Conservation (phyloP, 2,329 filamentous ascomycete species). For the Fusarium sp. region DNA sequence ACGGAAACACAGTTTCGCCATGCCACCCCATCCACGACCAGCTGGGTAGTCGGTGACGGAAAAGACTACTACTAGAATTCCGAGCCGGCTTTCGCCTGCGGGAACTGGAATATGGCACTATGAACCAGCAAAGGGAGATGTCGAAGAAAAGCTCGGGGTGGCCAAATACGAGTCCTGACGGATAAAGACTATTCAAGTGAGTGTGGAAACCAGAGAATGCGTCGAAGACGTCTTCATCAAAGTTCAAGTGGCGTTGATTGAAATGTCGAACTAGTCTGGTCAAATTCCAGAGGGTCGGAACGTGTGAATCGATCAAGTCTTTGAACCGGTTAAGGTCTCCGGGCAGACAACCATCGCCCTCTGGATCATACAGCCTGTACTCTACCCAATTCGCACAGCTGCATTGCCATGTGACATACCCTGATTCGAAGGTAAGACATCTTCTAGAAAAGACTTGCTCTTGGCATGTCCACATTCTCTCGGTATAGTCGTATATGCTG, state of each 20-base stretch:
- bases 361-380: neutral
- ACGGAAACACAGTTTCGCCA: neutral
- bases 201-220: neutral
- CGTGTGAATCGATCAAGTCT: no score
- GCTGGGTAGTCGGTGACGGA: neutral
- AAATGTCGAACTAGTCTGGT: neutral
- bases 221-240: neutral
- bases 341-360: fast-evolving
- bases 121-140: neutral
- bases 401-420: neutral
- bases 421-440: neutral
- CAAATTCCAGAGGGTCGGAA: neutral
- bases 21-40: neutral
- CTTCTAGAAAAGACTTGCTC: neutral
- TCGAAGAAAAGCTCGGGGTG: neutral
- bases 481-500: no score
- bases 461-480: neutral
- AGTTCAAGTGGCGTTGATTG: neutral
- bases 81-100: neutral
- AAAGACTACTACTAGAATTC: neutral
- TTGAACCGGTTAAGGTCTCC: no score
- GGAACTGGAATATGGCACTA: neutral
- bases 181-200: fast-evolving
- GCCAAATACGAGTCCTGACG: neutral
- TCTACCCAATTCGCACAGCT: neutral